Evolutionary conservation across 1,284 basidiomycete species (phyloP).

Genomic region (Chiua sp.): DNA sequence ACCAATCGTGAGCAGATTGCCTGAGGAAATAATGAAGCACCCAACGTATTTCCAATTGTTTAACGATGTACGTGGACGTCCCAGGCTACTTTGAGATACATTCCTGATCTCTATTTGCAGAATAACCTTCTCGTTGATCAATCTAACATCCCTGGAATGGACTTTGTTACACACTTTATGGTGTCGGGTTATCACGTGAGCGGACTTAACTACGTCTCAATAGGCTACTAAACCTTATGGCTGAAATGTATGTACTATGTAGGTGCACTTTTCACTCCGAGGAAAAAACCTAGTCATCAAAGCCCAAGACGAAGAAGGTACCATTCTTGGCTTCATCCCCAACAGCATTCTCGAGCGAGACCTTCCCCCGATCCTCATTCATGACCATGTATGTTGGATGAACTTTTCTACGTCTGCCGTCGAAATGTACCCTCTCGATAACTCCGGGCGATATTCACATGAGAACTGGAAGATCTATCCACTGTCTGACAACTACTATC

Average conservation of each 20-base stretch:
- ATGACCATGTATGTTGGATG: conserved; percentile 42
- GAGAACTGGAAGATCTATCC: conserved; percentile 20
- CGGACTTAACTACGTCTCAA: too few species aligned
- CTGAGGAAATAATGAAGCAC: too few species aligned
- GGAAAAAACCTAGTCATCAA: neutral
- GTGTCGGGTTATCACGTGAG: too few species aligned
- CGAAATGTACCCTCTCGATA: conserved; percentile 41
- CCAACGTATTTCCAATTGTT: conserved; percentile 31
- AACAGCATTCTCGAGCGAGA: conserved; percentile 38
- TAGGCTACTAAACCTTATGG: too few species aligned
- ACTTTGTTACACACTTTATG: too few species aligned
- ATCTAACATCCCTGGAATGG: too few species aligned
- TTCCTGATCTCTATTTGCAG: too few species aligned
- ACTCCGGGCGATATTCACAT: conserved; percentile 1
- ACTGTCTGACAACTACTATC: neutral
- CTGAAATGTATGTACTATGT: conserved; percentile 2
- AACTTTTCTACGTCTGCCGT: conserved; percentile 32
- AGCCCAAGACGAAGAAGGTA: conserved; percentile 5
- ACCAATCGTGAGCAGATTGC: conserved; percentile 36
- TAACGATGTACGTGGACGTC: conserved; percentile 17
- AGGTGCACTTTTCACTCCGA: conserved; percentile 39
- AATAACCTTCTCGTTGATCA: too few species aligned
- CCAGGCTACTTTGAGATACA: too few species aligned
- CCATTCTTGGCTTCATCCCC: conserved; percentile 42
- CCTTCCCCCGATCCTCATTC: conserved; percentile 39